Conservation (phyloP, 73 alveolate genomes). For the Loxodes magnus region DNA sequence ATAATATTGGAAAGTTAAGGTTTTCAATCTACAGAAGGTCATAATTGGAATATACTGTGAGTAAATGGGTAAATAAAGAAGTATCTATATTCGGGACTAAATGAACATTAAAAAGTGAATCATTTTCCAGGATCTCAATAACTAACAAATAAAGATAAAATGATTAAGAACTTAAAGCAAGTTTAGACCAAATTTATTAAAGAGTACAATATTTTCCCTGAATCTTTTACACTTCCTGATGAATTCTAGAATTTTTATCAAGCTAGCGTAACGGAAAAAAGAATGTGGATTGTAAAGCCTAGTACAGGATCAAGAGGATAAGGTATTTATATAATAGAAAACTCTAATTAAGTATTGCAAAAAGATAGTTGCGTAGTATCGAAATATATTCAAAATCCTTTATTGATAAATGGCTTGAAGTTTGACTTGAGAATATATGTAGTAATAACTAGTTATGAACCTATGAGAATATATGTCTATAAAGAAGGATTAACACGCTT, state of each 20-base stretch:
- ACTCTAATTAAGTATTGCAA: constrained; percentile 45
- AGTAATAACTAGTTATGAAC: constrained; percentile 46
- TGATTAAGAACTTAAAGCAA: constrained; percentile 26
- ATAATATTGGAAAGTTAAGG: constrained; percentile 13
- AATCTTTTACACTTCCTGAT: constrained; percentile 69
- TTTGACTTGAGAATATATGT: constrained; percentile 62
- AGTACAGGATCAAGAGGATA: constrained; percentile 60
- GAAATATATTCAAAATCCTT: constrained; percentile 45
- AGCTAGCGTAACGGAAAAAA: constrained; percentile 41
- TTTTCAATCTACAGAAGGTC: constrained; percentile 41
- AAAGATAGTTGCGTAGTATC: constrained; percentile 42
- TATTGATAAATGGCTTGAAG: constrained; percentile 51
- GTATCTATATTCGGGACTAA: constrained; percentile 24
- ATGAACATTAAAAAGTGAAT: constrained; percentile 60
- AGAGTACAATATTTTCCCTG: constrained; percentile 30
- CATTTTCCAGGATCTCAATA: constrained; percentile 82
- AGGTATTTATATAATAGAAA: constrained; percentile 63
- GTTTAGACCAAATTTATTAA: constrained; percentile 48
- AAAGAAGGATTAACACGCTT: constrained; percentile 77
- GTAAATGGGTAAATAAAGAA: constrained; percentile 22
- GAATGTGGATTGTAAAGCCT: constrained; percentile 63
- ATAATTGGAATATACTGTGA: constrained; percentile 63
- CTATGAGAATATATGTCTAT: constrained; percentile 54
- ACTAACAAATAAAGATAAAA: constrained; percentile 53
- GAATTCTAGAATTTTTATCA: constrained; percentile 61